Evolutionary conservation across 345 rosid genomes (phyloP).

Genomic region (Moricandia arvensis): DNA sequence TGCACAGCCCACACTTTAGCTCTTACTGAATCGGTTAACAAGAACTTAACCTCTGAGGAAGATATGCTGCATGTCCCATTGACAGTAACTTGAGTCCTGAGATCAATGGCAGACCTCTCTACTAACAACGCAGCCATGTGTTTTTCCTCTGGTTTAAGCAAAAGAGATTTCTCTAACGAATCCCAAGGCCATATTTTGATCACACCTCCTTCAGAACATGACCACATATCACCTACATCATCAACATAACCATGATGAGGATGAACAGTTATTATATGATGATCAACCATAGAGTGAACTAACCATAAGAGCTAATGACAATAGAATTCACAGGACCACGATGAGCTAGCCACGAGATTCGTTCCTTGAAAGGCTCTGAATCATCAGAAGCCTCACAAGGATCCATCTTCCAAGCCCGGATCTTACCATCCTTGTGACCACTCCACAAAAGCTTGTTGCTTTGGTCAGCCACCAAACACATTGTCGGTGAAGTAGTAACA

Average conservation of each 20-base stretch:
- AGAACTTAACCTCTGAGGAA: slow-evolving; percentile 69
- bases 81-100: slow-evolving; percentile 77
- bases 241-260: not conserved
- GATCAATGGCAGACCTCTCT: slow-evolving; percentile 80
- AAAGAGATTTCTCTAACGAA: slow-evolving; percentile 68
- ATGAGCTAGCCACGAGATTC: slow-evolving; percentile 84
- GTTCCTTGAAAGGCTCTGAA: slow-evolving; percentile 56
- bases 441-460: slow-evolving; percentile 72
- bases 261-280: not conserved
- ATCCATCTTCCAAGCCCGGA: slow-evolving; percentile 81
- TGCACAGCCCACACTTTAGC: slow-evolving; percentile 83
- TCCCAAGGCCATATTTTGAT: slow-evolving; percentile 91
- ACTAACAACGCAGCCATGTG: slow-evolving; percentile 87
- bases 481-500: slow-evolving; percentile 58
- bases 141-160: slow-evolving; percentile 70
- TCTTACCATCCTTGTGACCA: slow-evolving; percentile 87
- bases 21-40: slow-evolving; percentile 56
- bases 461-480: slow-evolving; percentile 64
- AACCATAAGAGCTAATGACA: slow-evolving; percentile 68
- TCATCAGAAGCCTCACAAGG: slow-evolving; percentile 13
- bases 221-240: slow-evolving; percentile 80
- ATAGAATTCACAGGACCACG: slow-evolving; percentile 71
- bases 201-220: slow-evolving; percentile 72
- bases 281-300: not conserved
- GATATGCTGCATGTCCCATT: slow-evolving; percentile 73